Evolutionary conservation across 108 stramenopile species (phyloP), one percentile per base, ranked within the genome.

Genomic region (Chaetoceros tenuissimus): DNA sequence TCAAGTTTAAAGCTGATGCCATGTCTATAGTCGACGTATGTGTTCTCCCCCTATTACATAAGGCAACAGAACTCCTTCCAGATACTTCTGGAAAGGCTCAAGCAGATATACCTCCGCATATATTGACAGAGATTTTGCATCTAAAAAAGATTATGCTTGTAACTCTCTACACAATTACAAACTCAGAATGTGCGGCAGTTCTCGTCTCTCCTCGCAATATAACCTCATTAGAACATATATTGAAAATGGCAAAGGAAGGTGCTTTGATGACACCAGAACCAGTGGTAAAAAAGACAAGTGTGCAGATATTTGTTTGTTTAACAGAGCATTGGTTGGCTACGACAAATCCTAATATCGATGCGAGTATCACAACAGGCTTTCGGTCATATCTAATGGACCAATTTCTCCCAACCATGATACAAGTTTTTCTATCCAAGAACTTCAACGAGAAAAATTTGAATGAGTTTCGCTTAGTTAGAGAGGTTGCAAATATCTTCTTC

Each of bases 131-230:
- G 57, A 76, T 82, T 47, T 59, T 87, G n/a, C 75, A 74, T 3
- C 76, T 87, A 46, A 66, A 75, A 29, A 87, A 87, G 48, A 66
- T 82, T n/a, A 63, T 77, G 2, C 82, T 64, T 54, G 63, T 59
- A 0, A 63, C 75, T 22, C 51, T 87, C 31, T 69, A 80, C 24
- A 76, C 80, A 31, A 63, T 87, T 53, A 81, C 66, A 5, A 46
- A 52, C 16, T 61, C 82, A 47, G 50, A 71, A 19, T 79, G 57
- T 0, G 65, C 78, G 1, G 61, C 67, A 18, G 74, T 80, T 19
- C 57, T 87, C 27, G 44, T 70, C 29, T 80, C 85, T 8, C 63
- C 71, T 31, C 71, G 57, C 0, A 81, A 81, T 53, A 49, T 64
- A 28, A 52, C 64, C 18, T 69, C 61, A 29, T 64, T 87, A 28